Percentiles rank a stretch among this genome's conserved stretches.
Evolutionary conservation across 768 basidiomycete species (phyloP).

Genomic region (Boletus patriciae): DNA sequence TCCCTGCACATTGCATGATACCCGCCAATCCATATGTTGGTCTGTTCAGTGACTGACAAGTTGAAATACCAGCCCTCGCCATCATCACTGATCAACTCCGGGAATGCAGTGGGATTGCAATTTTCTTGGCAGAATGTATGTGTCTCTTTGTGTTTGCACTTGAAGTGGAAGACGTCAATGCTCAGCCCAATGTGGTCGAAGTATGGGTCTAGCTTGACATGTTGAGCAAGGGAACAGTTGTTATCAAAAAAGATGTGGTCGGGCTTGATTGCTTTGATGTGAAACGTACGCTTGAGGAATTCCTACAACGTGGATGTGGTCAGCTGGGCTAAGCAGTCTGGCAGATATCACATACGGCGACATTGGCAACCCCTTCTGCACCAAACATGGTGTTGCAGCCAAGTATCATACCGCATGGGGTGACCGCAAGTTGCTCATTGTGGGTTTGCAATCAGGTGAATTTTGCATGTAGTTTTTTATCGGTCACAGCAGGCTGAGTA

Average conservation of each 20-base stretch:
- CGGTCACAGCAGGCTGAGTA: background rate
- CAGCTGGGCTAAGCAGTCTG: rapidly evolving
- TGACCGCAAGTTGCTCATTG: constrained; percentile 2
- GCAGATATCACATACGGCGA: background rate
- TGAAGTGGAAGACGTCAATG: too few species aligned
- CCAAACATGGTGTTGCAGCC: background rate
- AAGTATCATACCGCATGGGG: constrained; percentile 3
- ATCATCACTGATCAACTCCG: too few species aligned
- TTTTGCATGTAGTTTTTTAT: background rate
- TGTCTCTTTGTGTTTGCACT: too few species aligned
- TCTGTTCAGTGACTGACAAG: too few species aligned
- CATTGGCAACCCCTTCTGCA: constrained; percentile 1
- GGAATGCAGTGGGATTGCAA: too few species aligned
- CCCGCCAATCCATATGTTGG: too few species aligned
- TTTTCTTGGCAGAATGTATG: too few species aligned
- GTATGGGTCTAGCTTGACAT: too few species aligned
- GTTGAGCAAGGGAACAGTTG: too few species aligned
- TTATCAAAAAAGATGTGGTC: background rate
- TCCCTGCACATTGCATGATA: too few species aligned
- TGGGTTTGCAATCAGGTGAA: background rate
- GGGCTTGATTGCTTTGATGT: background rate
- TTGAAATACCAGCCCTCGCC: too few species aligned
- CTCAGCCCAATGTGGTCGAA: too few species aligned
- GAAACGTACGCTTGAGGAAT: constrained; percentile 3
- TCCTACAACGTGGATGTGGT: background rate